phyloP scores from a whole-genome alignment of 306 rosid species.

The Gastrolobium bilobum region DNA sequence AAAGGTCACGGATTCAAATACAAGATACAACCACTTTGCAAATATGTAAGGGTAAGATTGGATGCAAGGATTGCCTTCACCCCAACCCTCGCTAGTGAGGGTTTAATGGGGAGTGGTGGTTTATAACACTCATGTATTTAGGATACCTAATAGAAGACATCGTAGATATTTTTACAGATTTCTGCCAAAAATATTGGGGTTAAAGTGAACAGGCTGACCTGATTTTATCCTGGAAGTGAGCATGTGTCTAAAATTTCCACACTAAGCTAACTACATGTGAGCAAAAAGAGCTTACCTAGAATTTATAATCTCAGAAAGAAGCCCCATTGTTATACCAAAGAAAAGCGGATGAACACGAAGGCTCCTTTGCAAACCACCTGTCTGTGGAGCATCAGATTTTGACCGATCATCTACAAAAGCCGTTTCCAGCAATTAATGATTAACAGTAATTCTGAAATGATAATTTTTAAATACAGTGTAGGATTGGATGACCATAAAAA shows the following conservation, averaged over 20 bases:
- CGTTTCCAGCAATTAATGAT: constrained; percentile 39
- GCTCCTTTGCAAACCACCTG: constrained; percentile 61
- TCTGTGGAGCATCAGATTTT: constrained; percentile 48
- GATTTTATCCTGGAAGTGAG: neutral
- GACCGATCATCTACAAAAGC: constrained; percentile 61
- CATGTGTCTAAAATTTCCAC: constrained; percentile 35
- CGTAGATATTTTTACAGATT: constrained; percentile 25
- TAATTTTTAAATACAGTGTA: constrained; percentile 8
- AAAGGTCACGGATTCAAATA: too few relatives aligned
- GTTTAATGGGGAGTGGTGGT: too few relatives aligned
- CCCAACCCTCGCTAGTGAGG: too few relatives aligned
- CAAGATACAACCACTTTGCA: too few relatives aligned
- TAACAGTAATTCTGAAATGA: constrained; percentile 29
- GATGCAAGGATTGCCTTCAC: too few relatives aligned
- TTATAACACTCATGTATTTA: neutral
- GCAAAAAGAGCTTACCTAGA: constrained; percentile 80
- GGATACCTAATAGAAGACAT: constrained; percentile 22
- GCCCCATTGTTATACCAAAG: constrained; percentile 97
- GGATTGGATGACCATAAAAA: constrained; percentile 24
- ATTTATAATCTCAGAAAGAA: constrained; percentile 94
- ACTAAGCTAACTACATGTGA: constrained; percentile 38
- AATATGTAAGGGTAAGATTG: too few relatives aligned
- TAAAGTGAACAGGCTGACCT: constrained; percentile 1
- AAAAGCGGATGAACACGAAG: constrained; percentile 86
- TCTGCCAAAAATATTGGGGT: constrained; percentile 11